These are phyloP conservation scores for Triticum turgidum DNA, from an alignment of 176 grass and related monocot genomes.

Conservation along the genomic window DNA sequence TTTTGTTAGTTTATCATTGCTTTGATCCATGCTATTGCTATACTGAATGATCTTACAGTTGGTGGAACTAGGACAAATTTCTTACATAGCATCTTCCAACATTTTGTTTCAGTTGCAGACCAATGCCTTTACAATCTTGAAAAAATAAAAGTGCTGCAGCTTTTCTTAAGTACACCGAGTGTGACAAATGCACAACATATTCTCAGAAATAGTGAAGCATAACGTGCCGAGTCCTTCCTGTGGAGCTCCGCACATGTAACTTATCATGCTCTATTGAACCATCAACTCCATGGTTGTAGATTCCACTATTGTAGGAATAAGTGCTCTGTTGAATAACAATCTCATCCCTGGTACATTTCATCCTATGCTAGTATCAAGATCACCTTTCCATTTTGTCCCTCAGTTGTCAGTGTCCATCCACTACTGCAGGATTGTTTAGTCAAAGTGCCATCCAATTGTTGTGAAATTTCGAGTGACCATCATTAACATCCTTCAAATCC, in stretches of 20 bases:
- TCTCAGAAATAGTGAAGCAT: neutral
- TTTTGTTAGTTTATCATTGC: neutral
- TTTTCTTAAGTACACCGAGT: neutral
- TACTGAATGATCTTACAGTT: neutral
- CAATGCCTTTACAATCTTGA: neutral
- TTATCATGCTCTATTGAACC: neutral
- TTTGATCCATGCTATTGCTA: neutral
- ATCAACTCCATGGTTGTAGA: neutral
- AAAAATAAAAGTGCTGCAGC: neutral
- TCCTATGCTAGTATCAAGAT: neutral
- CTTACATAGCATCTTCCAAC: neutral
- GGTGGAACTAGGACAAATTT: neutral
- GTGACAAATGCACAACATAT: neutral
- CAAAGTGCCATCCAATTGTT: neutral
- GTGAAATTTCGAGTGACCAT: neutral
- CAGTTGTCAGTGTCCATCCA: neutral
- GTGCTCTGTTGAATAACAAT: neutral
- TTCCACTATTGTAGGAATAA: neutral
- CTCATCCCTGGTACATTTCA: neutral
- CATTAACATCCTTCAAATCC: neutral
- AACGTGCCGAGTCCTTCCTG: neutral
- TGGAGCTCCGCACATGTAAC: neutral
- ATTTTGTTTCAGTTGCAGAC: slow-evolving; percentile 24
- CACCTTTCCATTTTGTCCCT: neutral
- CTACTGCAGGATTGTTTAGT: neutral